Evolutionary conservation across 495 filamentous ascomycete genomes (phyloP), one percentile per base, ranked within the genome.

Genomic region (Lophiostoma macrostomum): DNA sequence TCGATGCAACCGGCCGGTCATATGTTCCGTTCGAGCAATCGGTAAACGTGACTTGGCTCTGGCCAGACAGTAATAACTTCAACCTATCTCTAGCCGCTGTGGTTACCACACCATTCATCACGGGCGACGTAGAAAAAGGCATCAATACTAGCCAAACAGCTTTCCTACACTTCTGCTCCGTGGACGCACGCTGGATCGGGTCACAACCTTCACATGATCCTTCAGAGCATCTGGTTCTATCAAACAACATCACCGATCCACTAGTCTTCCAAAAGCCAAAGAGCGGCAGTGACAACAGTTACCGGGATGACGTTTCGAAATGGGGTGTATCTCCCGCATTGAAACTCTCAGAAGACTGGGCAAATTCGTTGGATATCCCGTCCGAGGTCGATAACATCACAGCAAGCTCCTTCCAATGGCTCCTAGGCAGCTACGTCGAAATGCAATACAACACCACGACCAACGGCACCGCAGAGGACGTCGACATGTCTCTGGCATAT

Each of bases 281-380:
- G 18, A 25, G 16, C 18, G 5, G 16, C 5, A 16, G 22, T 8
- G 8, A 18, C 39, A 23, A 27, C 11, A 43, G n/a, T 7, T 43
- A 43, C 22, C 20, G 27, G 16, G 5, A 14, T 11, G 22, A 23
- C 8, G 16, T 43, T 5, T 8, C 16, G 8, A 43, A 43, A 10
- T 43, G 39, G 39, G 39, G 39, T 25, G 22, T 43, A 5, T 43
- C 39, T 10, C 16, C 39, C 5, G 39, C 39, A 43, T 22, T 43
- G 5, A 43, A 43, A 10, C 13, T 43, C 39, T 22, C 16, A 10
- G 27, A 14, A 10, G 16, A 43, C 16, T 43, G 39, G 22, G 39
- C 22, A 5, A 18, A 43, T 25, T 14, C 39, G 22, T 18, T 43
- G 16, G 27, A 43, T 18, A 43, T 43, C 39, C 16, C 16, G 16